Percentiles rank a stretch among this genome's conserved stretches.
Evolutionary conservation across 1,284 basidiomycete species (phyloP).

Genomic region (Lignosus rhinocerotis): DNA sequence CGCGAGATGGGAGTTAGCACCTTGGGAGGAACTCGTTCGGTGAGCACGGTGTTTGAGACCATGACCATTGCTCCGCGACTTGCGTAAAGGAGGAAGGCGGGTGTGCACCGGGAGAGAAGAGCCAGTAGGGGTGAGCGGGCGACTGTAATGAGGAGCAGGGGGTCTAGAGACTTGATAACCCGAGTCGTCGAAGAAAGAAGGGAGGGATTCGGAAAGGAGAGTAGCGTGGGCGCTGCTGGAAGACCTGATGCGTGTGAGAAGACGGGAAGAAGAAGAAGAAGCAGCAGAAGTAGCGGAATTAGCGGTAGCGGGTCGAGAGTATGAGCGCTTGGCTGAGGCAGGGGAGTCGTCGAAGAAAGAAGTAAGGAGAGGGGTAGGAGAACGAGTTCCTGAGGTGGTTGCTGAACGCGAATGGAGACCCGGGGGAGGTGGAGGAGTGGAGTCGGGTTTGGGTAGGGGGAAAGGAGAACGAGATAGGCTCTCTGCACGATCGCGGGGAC

Average conservation of each 20-base stretch:
- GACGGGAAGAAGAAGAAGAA: not conserved
- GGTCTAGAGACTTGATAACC: conserved; percentile 20
- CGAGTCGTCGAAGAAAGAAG: conserved; percentile 25
- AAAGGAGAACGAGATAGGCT: conserved; percentile 19
- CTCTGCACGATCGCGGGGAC: conserved; percentile 21
- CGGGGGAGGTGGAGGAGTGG: conserved; percentile 15
- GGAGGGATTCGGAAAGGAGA: conserved; percentile 1
- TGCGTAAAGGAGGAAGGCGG: conserved; percentile 30
- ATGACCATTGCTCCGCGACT: conserved; percentile 26
- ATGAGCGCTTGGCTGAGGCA: conserved; percentile 11
- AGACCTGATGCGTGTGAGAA: conserved; percentile 13
- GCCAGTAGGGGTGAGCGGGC: conserved; percentile 19
- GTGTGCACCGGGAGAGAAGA: conserved; percentile 24
- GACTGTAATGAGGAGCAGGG: conserved; percentile 21
- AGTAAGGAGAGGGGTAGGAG: conserved; percentile 12
- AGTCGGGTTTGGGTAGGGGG: conserved; percentile 13
- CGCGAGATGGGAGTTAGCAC: not conserved
- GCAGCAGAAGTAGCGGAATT: conserved; percentile 10
- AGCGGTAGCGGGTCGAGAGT: conserved; percentile 20
- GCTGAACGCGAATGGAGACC: conserved; percentile 1
- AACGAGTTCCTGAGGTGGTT: conserved; percentile 5
- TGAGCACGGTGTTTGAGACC: conserved; percentile 17
- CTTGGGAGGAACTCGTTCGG: conserved; percentile 3
- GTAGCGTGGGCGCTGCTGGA: conserved; percentile 6
- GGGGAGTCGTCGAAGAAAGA: conserved; percentile 25